Percentiles rank a stretch among this genome's conserved stretches.
phyloP scores from a whole-genome alignment of 805 yeast species.

The Limtongia smithiae region DNA sequence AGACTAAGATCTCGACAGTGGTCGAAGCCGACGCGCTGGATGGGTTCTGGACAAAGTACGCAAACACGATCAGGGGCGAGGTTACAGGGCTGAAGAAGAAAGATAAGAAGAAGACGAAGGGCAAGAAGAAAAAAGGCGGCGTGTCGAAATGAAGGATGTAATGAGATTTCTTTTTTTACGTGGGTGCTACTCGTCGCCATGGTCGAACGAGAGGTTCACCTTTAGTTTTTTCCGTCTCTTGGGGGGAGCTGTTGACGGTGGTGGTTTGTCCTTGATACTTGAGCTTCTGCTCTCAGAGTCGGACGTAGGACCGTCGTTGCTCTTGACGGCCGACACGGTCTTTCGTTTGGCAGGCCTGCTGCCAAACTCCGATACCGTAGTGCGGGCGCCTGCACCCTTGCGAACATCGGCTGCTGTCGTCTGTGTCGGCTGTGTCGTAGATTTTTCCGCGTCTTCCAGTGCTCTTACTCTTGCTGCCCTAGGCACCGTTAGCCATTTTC shows the following conservation, averaged over 20 bases:
- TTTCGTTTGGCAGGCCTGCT: too few relatives aligned
- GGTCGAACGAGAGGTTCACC: conserved; percentile 16
- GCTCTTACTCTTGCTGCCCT: neutral
- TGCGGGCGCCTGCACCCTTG: too few relatives aligned
- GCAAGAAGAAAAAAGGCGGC: conserved; percentile 46
- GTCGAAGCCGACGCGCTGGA: conserved; percentile 61
- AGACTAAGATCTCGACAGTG: conserved; percentile 63
- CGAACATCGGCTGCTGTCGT: too few relatives aligned
- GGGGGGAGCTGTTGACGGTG: too few relatives aligned
- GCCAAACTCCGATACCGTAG: too few relatives aligned
- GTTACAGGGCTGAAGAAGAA: conserved; percentile 75
- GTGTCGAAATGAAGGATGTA: conserved; percentile 1
- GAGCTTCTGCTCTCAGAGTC: too few relatives aligned
- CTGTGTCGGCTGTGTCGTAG: too few relatives aligned
- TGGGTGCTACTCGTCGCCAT: conserved; percentile 11
- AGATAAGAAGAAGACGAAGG: conserved; percentile 70
- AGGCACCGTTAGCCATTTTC: neutral
- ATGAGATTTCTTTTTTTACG: conserved; percentile 74
- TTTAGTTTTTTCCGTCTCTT: too few relatives aligned
- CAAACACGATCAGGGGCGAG: conserved; percentile 65
- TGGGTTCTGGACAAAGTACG: conserved; percentile 72
- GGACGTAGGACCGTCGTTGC: neutral
- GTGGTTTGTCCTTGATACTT: conserved; percentile 1
- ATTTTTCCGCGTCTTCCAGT: neutral
- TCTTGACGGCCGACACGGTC: neutral